phyloP scores from a whole-genome alignment of 805 yeast genomes.

The Candida boidinii region DNA sequence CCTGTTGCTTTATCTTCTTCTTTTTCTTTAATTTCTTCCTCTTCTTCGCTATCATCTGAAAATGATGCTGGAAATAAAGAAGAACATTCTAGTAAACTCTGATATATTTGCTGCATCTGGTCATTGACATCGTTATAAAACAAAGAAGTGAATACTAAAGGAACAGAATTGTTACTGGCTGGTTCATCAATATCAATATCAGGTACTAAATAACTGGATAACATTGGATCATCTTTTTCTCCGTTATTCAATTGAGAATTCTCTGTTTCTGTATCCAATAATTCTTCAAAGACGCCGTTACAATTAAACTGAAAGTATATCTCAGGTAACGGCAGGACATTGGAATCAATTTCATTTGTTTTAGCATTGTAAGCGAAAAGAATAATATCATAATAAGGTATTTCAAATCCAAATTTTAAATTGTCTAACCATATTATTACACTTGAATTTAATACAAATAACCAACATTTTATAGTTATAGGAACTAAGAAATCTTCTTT shows the following conservation, averaged over 20 bases:
- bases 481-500: not conserved
- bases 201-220: not conserved
- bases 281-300: not conserved
- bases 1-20: slow-evolving; percentile 3
- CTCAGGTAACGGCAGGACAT: no score
- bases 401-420: slow-evolving; percentile 4
- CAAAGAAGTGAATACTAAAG: no score
- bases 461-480: not conserved
- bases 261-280: not conserved
- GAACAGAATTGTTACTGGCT: no score
- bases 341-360: no score
- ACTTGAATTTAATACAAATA: slow-evolving; percentile 8
- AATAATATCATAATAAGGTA: slow-evolving; percentile 8
- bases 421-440: slow-evolving; percentile 8
- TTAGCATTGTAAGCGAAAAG: slow-evolving; percentile 8
- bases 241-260: not conserved
- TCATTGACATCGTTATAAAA: slow-evolving; percentile 1
- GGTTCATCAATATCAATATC: no score
- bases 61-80: slow-evolving; percentile 27
- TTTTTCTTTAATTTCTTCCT: not conserved
- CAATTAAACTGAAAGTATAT: slow-evolving; percentile 9
- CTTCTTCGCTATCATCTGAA: slow-evolving; percentile 5
- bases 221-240: not conserved
- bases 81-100: slow-evolving; percentile 29
- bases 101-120: slow-evolving; percentile 16